Percentiles rank a stretch among this genome's conserved stretches.
Evolutionary conservation across 257 asterid species (phyloP).

Genomic region (Scutellaria minor): DNA sequence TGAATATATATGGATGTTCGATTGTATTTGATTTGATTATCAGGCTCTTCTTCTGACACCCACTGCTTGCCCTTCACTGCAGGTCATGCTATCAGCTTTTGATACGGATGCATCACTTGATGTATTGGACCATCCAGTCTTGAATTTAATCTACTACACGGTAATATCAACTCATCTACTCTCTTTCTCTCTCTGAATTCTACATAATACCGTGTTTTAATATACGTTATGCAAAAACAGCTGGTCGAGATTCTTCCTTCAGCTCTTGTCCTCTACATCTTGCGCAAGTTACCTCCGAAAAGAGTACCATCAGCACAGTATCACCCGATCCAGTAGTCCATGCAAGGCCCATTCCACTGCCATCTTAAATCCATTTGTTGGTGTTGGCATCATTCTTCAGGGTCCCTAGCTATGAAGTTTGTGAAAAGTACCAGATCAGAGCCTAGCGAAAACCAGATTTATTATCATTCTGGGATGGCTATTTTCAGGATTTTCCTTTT

Average conservation of each 20-base stretch:
- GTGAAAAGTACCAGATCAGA: slow-evolving; percentile 27
- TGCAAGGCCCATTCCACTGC: background rate
- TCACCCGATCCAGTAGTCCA: slow-evolving; percentile 59
- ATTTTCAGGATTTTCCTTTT: slow-evolving; percentile 24
- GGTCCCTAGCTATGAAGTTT: slow-evolving; percentile 19
- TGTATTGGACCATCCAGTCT: slow-evolving; percentile 79
- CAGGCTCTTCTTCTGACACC: background rate
- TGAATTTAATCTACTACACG: slow-evolving; percentile 81
- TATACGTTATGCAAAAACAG: slow-evolving; percentile 47
- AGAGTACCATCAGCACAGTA: slow-evolving; percentile 65
- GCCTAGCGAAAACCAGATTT: slow-evolving; percentile 44
- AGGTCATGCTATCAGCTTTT: slow-evolving; percentile 86
- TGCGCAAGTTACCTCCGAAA: slow-evolving; percentile 76
- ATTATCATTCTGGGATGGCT: slow-evolving; percentile 49
- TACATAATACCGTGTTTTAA: slow-evolving; percentile 19
- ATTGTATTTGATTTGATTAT: no score
- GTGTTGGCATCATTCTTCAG: slow-evolving; percentile 27
- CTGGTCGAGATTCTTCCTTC: slow-evolving; percentile 80
- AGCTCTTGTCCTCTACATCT: slow-evolving; percentile 67
- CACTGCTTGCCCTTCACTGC: slow-evolving; percentile 30
- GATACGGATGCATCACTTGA: slow-evolving; percentile 78
- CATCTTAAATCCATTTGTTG: slow-evolving; percentile 3
- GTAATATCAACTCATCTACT: slow-evolving; percentile 43
- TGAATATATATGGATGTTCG: no score
- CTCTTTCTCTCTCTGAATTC: background rate